Percentiles rank a stretch among this genome's conserved stretches.
Evolutionary conservation across 1,284 basidiomycete species (phyloP).

Genomic region (Xerocomus tenax): DNA sequence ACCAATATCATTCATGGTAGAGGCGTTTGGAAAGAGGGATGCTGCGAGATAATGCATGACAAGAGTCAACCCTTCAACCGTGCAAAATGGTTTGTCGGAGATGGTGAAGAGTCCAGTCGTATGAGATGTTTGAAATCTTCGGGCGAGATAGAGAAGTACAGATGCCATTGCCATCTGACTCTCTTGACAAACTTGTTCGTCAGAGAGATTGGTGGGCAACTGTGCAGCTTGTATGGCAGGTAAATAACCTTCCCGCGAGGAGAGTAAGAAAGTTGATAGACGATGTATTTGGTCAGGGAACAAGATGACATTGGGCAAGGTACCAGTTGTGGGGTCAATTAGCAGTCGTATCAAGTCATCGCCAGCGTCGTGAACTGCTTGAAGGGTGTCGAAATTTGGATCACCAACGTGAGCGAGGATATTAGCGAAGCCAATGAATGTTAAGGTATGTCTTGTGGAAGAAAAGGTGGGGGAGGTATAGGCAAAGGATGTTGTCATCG

Average conservation of each 20-base stretch:
- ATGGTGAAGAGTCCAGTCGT: constrained; percentile 23
- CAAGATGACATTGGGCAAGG: constrained; percentile 40
- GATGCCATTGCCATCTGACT: constrained; percentile 42
- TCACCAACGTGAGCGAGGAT: constrained; percentile 23
- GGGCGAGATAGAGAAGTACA: constrained; percentile 49
- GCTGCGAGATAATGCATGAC: constrained; percentile 53
- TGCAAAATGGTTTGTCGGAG: constrained; percentile 34
- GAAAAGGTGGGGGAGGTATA: constrained; percentile 19
- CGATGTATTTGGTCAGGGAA: constrained; percentile 37
- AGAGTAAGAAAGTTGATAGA: constrained; percentile 34
- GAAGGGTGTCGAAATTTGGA: constrained; percentile 29
- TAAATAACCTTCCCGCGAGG: constrained; percentile 31
- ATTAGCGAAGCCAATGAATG: constrained; percentile 16
- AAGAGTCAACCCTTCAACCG: constrained; percentile 42
- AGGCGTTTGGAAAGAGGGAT: constrained; percentile 45
- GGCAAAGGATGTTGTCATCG: constrained; percentile 22
- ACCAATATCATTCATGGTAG: constrained; percentile 55
- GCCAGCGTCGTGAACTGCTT: constrained; percentile 31
- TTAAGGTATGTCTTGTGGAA: constrained; percentile 15
- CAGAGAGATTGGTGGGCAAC: constrained; percentile 18
- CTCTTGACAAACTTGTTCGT: constrained; percentile 19
- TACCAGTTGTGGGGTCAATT: constrained; percentile 30
- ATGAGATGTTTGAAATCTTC: constrained; percentile 38
- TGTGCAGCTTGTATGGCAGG: constrained; percentile 31
- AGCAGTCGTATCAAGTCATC: constrained; percentile 29